Conservation (phyloP, 192 early-diverging fungal genomes). For the Coemansia sp. region DNA sequence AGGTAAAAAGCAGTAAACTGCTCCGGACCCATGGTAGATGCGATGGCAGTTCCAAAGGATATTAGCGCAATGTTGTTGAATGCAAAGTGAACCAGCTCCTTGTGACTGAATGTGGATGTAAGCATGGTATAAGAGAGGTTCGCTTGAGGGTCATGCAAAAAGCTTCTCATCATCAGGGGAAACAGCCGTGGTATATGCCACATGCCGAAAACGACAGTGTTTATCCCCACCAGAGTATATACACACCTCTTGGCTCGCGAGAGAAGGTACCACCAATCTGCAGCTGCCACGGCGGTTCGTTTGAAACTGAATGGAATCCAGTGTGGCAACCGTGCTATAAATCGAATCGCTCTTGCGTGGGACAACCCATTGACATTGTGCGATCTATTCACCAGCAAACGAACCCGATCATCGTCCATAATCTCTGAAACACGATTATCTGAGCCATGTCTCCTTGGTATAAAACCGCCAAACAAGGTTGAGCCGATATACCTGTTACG, state of each 20-base stretch:
- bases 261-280: constrained; percentile 35
- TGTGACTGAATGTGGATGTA: constrained; percentile 78
- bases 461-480: background rate
- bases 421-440: constrained; percentile 14
- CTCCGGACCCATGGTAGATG: constrained; percentile 59
- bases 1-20: constrained; percentile 82
- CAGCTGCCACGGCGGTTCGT: constrained; percentile 18
- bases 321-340: constrained; percentile 36
- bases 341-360: constrained; percentile 26
- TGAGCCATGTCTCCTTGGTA: background rate
- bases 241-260: constrained; percentile 31
- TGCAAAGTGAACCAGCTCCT: constrained; percentile 67
- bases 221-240: constrained; percentile 65
- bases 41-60: constrained; percentile 62
- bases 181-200: constrained; percentile 71
- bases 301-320: constrained; percentile 45
- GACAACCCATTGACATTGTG: constrained; percentile 13
- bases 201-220: constrained; percentile 68
- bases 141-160: constrained; percentile 74
- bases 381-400: constrained; percentile 25
- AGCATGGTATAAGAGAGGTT: constrained; percentile 72
- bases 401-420: constrained; percentile 30
- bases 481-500: background rate
- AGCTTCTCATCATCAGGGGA: constrained; percentile 74
- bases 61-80: constrained; percentile 82